Base-by-base conservation (phyloP, 2,329 filamentous ascomycete genomes). In the Aspergillus sp. region DNA sequence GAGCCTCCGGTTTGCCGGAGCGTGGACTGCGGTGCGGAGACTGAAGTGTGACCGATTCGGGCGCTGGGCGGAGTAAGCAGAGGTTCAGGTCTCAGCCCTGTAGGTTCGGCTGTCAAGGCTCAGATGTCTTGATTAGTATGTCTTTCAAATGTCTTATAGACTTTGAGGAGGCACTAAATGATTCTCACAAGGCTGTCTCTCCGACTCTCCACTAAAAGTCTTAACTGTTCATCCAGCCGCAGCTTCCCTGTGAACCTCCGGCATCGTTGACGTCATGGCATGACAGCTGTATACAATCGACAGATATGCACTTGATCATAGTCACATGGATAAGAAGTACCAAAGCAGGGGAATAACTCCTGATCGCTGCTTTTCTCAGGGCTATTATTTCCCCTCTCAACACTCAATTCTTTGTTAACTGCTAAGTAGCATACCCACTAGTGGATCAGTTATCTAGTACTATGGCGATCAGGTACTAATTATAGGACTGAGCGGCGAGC, bases 21-120 rank as follows among this genome's bases (percentile, higher is more conserved):
- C 15, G 34, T 41, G 30, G 19, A 13, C 19, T 53, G 25, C 7
- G 38, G 19, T 57, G 57, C 54, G 48, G 60, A 51, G 38, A 59
- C 41, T 54, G 57, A 54, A 57, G 54, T 50, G 54, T 57, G 60
- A 59, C 60, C 57, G 57, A 63, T 63, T 53, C 46, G 57, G 50
- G 57, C 50, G 49, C 50, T 47, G 48, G 50, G 25, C 28, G 57
- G 28, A 57, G 54, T 38, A 49, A 51, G 48, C 48, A 49, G 23
- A 23, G 30, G 22, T 25, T 45, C 41, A 41, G 38, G 41, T 23
- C 54, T 45, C 46, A 52, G 47, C 46, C 54, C 30, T 57, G 54
- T 7, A 48, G 54, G 3, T 49, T 7, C 28, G 34, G 31, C 34
- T 41, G 30, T 30, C 22, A 19, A 47, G 54, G 3, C 38, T 7